These are phyloP conservation scores for Fusarium virguliforme DNA, from an alignment of 2,329 filamentous ascomycete species.

Conservation along the genomic window DNA sequence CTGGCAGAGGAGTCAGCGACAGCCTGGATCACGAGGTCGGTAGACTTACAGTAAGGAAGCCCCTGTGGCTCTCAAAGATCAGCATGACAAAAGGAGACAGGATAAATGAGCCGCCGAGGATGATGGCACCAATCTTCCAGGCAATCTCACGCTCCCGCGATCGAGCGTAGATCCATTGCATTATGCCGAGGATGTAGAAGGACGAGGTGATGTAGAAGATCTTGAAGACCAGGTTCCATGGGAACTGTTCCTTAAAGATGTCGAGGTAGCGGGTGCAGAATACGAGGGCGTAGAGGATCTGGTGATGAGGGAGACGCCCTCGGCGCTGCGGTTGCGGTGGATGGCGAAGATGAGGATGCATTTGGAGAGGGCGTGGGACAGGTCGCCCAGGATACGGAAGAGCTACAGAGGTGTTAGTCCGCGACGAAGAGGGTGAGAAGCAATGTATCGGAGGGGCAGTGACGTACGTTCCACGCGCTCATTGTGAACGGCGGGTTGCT, in stretches of 20 bases:
- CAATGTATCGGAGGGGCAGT: constrained; percentile 1
- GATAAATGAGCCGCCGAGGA: constrained; percentile 75
- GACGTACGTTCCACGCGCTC: constrained; percentile 61
- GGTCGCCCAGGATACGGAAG: constrained; percentile 85
- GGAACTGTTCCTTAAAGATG: constrained; percentile 72
- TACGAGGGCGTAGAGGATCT: constrained; percentile 88
- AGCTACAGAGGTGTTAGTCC: constrained; percentile 58
- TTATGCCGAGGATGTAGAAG: constrained; percentile 88
- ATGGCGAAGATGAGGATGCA: constrained; percentile 92
- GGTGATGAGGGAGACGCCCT: constrained; percentile 95
- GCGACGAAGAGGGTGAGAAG: neutral
- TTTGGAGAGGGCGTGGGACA: constrained; percentile 89
- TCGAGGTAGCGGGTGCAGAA: constrained; percentile 92
- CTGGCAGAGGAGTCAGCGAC: constrained; percentile 62
- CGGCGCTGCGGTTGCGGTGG: constrained; percentile 88
- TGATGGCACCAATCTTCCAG: constrained; percentile 89
- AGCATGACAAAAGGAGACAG: constrained; percentile 81
- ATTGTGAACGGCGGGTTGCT: constrained; percentile 53
- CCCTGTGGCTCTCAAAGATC: constrained; percentile 72
- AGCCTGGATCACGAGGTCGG: neutral
- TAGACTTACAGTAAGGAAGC: constrained; percentile 66
- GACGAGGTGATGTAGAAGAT: constrained; percentile 89
- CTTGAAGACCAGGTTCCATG: constrained; percentile 88
- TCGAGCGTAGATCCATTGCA: constrained; percentile 88
- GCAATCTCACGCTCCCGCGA: constrained; percentile 92